Conservation (phyloP, 345 rosid genomes). For the Hibiscus trionum region DNA sequence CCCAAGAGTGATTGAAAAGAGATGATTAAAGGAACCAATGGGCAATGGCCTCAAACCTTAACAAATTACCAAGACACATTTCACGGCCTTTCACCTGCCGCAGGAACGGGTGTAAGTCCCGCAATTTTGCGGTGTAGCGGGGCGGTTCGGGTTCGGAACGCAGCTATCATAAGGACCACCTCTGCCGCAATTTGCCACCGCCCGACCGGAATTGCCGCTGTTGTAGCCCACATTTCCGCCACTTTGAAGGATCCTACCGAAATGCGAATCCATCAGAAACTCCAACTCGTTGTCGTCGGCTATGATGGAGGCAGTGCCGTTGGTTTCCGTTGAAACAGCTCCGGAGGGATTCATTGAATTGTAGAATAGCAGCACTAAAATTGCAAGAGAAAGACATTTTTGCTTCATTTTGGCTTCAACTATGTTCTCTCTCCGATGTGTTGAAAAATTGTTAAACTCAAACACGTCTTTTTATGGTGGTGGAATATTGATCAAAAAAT, state of each 20-base stretch:
- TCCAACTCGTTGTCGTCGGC: neutral
- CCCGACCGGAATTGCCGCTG: neutral
- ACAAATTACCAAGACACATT: neutral
- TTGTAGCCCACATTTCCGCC: neutral
- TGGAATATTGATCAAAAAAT: neutral
- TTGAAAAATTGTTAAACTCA: neutral
- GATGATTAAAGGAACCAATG: neutral
- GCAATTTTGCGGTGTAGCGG: neutral
- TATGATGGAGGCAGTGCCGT: neutral
- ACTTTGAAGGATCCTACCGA: slow-evolving; percentile 1
- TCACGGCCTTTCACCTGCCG: neutral
- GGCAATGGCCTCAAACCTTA: neutral
- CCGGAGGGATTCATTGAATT: neutral
- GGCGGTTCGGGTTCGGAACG: slow-evolving; percentile 7
- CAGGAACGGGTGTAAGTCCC: neutral
- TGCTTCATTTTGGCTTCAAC: neutral
- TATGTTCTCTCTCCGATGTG: neutral
- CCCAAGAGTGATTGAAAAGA: neutral
- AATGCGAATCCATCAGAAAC: slow-evolving; percentile 5
- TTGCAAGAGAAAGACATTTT: neutral
- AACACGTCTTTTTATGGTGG: neutral
- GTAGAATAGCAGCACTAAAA: neutral
- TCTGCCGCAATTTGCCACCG: neutral
- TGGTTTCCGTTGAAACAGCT: neutral
- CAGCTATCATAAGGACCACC: neutral